A percentile compares a stretch with the other conserved stretches of the same genome.
These are phyloP conservation scores for Monilinia laxa DNA, from an alignment of 2,329 filamentous ascomycete genomes.

Conservation along the genomic window DNA sequence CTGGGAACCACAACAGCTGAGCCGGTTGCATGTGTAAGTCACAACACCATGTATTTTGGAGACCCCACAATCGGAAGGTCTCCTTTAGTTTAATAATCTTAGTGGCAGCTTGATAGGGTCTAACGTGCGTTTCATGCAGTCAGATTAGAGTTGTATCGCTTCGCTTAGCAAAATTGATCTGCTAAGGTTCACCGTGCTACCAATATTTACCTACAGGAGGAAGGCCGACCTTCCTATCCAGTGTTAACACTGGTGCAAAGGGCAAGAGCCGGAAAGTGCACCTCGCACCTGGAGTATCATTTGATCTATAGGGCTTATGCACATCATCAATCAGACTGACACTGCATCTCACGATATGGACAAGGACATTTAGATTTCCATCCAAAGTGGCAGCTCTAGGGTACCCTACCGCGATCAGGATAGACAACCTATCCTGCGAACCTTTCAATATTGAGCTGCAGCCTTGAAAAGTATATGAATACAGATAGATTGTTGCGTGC, in stretches of 20 bases:
- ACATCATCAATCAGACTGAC: conserved; percentile 16
- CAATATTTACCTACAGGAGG: neutral
- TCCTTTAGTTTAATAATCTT: neutral
- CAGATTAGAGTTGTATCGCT: neutral
- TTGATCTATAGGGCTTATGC: conserved; percentile 19
- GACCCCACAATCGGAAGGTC: conserved; percentile 11
- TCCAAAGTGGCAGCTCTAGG: too few species aligned
- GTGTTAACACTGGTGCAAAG: too few species aligned
- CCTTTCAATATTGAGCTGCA: too few species aligned
- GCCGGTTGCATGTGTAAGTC: neutral
- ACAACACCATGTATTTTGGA: neutral
- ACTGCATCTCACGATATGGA: neutral
- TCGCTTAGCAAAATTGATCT: neutral
- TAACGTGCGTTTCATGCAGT: neutral
- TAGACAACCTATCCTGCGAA: too few species aligned
- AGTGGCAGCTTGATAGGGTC: neutral
- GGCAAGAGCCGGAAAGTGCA: neutral
- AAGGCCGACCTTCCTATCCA: too few species aligned
- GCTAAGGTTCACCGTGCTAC: neutral
- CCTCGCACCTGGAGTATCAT: neutral
- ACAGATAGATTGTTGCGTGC: too few species aligned
- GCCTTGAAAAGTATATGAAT: too few species aligned
- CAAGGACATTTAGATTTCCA: too few species aligned
- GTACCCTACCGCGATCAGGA: too few species aligned
- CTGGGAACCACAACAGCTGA: conserved; percentile 5